Evolutionary conservation across 148 eudicot species (phyloP).

Genomic region (Agrostemma githago): DNA sequence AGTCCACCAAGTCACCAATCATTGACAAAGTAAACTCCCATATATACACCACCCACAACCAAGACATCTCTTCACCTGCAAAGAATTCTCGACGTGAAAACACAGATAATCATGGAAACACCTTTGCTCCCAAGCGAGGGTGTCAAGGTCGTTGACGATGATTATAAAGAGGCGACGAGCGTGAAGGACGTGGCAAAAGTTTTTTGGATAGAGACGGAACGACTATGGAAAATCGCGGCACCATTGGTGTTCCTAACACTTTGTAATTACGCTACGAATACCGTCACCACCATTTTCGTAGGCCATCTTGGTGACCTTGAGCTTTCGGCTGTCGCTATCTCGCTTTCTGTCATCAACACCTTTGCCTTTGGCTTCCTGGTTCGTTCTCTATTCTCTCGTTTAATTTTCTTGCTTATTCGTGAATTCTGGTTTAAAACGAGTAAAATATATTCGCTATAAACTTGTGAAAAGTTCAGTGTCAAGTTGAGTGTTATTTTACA

Average conservation of each 20-base stretch:
- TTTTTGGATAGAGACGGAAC: conserved; percentile 42
- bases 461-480: no score
- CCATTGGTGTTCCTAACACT: conserved; percentile 48
- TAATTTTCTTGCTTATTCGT: no score
- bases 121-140: conserved; percentile 24
- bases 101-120: conserved; percentile 20
- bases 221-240: conserved; percentile 49
- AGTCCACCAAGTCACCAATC: no score
- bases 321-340: conserved; percentile 54
- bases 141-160: conserved; percentile 22
- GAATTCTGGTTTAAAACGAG: no score
- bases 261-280: conserved; percentile 40
- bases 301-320: conserved; percentile 61
- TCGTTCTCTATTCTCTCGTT: neutral
- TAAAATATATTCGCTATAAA: no score
- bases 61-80: no score
- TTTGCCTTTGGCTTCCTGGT: conserved; percentile 76
- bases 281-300: conserved; percentile 51
- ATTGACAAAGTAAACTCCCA: no score
- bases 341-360: conserved; percentile 44
- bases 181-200: conserved; percentile 27
- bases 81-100: neutral
- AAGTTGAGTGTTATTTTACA: no score
- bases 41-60: no score
- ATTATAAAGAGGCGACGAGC: conserved; percentile 37